A percentile compares a stretch with the other conserved stretches of the same genome.
Evolutionary conservation across 2,329 filamentous ascomycete genomes (phyloP).

Genomic region (Colletotrichum melonis): DNA sequence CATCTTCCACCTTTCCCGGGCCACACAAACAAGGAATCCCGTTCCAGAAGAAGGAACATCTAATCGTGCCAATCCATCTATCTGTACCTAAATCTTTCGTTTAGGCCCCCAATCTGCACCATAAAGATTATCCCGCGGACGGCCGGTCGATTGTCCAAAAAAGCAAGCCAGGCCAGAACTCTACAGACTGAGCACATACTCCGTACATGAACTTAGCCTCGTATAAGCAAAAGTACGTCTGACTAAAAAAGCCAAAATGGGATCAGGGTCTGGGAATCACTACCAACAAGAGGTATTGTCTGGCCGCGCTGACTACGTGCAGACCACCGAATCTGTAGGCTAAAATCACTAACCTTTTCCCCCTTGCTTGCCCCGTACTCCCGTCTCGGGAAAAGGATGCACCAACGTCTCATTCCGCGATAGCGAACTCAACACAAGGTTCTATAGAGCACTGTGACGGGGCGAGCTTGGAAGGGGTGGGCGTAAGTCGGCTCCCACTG

Average conservation of each 20-base stretch:
- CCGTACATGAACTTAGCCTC: not conserved
- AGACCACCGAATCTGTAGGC: not conserved
- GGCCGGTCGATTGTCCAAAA: not conserved
- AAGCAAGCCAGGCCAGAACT: not conserved
- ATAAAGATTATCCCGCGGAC: not conserved
- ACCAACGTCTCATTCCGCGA: not conserved
- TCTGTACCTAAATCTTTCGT: not conserved
- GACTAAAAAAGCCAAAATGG: not conserved
- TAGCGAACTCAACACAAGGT: not conserved
- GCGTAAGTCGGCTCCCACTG: not conserved
- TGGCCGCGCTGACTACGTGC: not conserved
- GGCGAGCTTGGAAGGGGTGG: not conserved
- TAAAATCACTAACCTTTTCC: conserved; percentile 14
- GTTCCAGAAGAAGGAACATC: not conserved
- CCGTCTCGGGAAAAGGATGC: conserved; percentile 4
- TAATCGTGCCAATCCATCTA: not conserved
- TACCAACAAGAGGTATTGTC: not conserved
- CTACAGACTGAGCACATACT: too few relatives aligned
- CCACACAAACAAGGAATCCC: not conserved
- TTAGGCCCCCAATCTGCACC: not conserved
- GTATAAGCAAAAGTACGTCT: not conserved
- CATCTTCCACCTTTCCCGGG: not conserved
- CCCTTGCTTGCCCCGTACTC: not conserved
- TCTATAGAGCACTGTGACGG: not conserved
- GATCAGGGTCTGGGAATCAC: not conserved